phyloP scores from a whole-genome alignment of 2,329 filamentous ascomycete species.

The Aspergillus tanneri region DNA sequence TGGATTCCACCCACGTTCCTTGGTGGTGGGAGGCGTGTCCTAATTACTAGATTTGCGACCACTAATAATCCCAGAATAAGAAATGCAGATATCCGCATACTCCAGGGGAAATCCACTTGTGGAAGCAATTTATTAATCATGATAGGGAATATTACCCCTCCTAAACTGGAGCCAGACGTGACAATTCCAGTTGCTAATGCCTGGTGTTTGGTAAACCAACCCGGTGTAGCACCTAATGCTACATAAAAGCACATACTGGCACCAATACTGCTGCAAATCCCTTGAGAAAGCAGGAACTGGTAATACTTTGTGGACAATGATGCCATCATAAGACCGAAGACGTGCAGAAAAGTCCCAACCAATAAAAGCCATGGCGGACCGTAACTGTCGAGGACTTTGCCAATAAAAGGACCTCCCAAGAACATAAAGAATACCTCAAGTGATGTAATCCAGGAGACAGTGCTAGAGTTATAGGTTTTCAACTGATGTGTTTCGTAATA shows the following conservation, averaged over 20 bases:
- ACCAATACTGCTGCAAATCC: conserved; percentile 51
- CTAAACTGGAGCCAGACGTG: conserved; percentile 53
- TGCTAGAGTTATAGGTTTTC: conserved; percentile 1
- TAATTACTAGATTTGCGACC: neutral
- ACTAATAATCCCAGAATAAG: conserved; percentile 39
- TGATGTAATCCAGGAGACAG: conserved; percentile 9
- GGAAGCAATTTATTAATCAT: conserved; percentile 20
- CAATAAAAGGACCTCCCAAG: conserved; percentile 49
- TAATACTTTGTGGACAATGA: conserved; percentile 52
- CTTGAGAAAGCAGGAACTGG: conserved; percentile 54
- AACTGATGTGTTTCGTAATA: conserved; percentile 6
- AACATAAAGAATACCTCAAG: conserved; percentile 10
- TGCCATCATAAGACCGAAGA: conserved; percentile 58
- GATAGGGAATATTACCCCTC: conserved; percentile 59
- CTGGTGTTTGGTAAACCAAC: conserved; percentile 53
- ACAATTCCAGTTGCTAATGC: conserved; percentile 54
- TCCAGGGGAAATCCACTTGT: conserved; percentile 21
- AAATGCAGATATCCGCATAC: conserved; percentile 24
- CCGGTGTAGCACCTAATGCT: conserved; percentile 30
- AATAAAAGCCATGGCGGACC: conserved; percentile 57
- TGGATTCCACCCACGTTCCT: conserved; percentile 1
- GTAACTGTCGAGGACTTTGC: conserved; percentile 61
- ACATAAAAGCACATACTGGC: conserved; percentile 24
- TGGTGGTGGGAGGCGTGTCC: neutral
- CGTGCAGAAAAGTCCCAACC: conserved; percentile 51